Evolutionary conservation across 257 asterid genomes (phyloP).

Genomic region (Perilla frutescens): DNA sequence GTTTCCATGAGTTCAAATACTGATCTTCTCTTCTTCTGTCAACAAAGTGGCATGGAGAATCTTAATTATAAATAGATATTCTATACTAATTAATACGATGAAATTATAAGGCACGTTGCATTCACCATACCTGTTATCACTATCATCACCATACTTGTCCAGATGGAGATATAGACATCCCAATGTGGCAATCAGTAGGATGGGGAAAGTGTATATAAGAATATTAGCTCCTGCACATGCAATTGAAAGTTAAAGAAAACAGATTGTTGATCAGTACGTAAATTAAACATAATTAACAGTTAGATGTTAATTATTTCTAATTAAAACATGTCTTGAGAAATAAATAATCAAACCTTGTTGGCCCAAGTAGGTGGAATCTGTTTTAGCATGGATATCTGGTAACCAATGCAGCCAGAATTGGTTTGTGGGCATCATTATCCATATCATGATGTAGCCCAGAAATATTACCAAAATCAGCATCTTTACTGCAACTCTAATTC

Average conservation of each 20-base stretch:
- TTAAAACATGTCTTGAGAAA: background rate
- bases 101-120: background rate
- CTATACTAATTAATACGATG: too few relatives aligned
- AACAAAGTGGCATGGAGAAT: background rate
- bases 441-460: conserved; percentile 50
- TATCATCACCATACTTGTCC: conserved; percentile 35
- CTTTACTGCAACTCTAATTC: conserved; percentile 43
- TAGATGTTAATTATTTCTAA: background rate
- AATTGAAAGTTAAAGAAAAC: background rate
- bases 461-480: conserved; percentile 40
- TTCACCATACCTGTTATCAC: conserved; percentile 30
- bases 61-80: background rate
- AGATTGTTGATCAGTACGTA: background rate
- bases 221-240: conserved; percentile 45
- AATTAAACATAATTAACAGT: too few relatives aligned
- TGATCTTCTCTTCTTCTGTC: conserved; percentile 32
- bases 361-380: conserved; percentile 45
- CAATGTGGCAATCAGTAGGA: conserved; percentile 47
- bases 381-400: conserved; percentile 39
- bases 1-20: conserved; percentile 37
- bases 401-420: conserved; percentile 54
- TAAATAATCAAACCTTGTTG: conserved; percentile 40
- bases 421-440: conserved; percentile 68
- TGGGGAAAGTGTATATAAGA: conserved; percentile 41
- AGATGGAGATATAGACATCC: conserved; percentile 55